phyloP scores from a whole-genome alignment of 345 rosid genomes.

The Camelina hispida region DNA sequence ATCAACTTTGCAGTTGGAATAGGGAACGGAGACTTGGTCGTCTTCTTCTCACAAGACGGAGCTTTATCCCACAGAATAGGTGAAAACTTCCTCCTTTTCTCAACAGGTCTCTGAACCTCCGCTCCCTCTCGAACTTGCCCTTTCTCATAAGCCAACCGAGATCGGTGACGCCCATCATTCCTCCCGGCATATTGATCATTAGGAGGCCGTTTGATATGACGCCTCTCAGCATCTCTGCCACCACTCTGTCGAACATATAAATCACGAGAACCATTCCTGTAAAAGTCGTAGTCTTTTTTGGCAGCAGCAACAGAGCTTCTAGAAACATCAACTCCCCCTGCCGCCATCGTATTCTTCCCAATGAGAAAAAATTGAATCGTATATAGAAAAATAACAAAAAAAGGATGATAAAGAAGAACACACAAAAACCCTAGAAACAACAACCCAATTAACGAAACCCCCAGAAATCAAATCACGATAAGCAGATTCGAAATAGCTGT shows the following conservation, averaged over 20 bases:
- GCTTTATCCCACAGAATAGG: constrained; percentile 58
- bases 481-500: constrained; percentile 20
- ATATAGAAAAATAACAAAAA: constrained; percentile 35
- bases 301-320: constrained; percentile 50
- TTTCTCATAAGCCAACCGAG: constrained; percentile 30
- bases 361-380: constrained; percentile 48
- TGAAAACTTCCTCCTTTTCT: constrained; percentile 71
- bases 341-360: constrained; percentile 75
- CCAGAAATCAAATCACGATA: constrained; percentile 36
- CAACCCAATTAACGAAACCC: constrained; percentile 22
- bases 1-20: constrained; percentile 11
- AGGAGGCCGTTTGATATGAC: constrained; percentile 25
- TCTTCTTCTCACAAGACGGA: constrained; percentile 23
- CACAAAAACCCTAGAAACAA: constrained; percentile 15
- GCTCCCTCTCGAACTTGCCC: constrained; percentile 28
- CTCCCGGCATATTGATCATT: constrained; percentile 23
- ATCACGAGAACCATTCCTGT: constrained; percentile 43
- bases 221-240: constrained; percentile 33
- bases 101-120: constrained; percentile 46
- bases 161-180: constrained; percentile 21
- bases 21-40: constrained; percentile 31
- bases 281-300: constrained; percentile 45
- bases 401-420: too few species aligned
- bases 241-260: constrained; percentile 18
- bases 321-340: constrained; percentile 66